Evolutionary conservation across 805 yeast genomes (phyloP).

Genomic region (Clavispora phyllophila): DNA sequence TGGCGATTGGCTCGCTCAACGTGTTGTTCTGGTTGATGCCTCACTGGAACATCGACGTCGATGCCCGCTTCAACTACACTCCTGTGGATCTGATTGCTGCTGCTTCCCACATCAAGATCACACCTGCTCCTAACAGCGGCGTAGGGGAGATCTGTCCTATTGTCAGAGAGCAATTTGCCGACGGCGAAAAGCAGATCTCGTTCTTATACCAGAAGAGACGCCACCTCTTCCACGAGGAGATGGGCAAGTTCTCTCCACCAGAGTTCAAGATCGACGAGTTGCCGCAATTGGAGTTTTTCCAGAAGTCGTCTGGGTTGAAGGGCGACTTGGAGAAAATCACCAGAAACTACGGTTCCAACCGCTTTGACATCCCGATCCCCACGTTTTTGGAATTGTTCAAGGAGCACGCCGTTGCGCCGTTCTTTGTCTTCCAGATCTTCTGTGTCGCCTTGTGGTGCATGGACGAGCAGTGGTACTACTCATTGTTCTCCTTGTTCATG

Average conservation of each 20-base stretch:
- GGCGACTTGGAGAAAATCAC: constrained; percentile 46
- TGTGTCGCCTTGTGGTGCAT: constrained; percentile 93
- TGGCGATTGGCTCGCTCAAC: constrained; percentile 69
- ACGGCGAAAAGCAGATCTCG: constrained; percentile 58
- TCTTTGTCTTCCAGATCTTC: constrained; percentile 93
- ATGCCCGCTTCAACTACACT: constrained; percentile 63
- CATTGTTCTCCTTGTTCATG: constrained; percentile 88
- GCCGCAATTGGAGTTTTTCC: constrained; percentile 55
- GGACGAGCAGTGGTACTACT: constrained; percentile 96
- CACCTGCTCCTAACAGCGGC: constrained; percentile 84
- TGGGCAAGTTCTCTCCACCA: constrained; percentile 71
- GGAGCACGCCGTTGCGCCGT: constrained; percentile 98
- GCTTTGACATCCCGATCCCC: constrained; percentile 93
- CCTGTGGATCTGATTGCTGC: constrained; percentile 47
- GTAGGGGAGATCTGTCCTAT: constrained; percentile 73
- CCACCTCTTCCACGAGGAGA: constrained; percentile 59
- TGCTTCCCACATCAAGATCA: constrained; percentile 70
- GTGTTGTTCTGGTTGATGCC: constrained; percentile 81
- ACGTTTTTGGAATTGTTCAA: constrained; percentile 84
- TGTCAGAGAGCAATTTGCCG: constrained; percentile 47
- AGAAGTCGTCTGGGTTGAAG: constrained; percentile 47
- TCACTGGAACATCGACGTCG: constrained; percentile 80
- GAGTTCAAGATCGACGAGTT: constrained; percentile 60
- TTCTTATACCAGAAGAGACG: constrained; percentile 91
- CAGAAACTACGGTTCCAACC: constrained; percentile 76